Evolutionary conservation across 2,329 filamentous ascomycete genomes (phyloP).

Genomic region (Aspergillus ibericus): DNA sequence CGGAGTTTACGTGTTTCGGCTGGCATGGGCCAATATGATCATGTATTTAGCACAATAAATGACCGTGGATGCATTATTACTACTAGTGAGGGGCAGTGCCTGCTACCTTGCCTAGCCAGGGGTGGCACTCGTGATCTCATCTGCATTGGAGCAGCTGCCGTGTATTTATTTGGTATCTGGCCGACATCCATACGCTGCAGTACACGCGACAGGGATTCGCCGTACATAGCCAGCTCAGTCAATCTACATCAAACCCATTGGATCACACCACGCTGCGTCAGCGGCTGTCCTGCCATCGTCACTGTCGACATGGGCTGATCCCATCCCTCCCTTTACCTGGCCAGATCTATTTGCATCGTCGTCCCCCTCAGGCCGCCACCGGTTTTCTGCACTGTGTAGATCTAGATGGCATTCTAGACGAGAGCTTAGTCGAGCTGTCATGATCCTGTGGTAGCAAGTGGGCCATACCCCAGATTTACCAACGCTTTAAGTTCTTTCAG

Average conservation of each 20-base stretch:
- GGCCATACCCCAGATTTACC: not conserved
- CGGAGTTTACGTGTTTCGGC: not conserved
- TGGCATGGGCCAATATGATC: not conserved
- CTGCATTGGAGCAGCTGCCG: not conserved
- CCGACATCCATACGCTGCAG: not conserved
- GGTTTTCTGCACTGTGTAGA: too few species aligned
- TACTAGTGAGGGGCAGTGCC: not conserved
- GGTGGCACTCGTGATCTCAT: slow-evolving; percentile 1
- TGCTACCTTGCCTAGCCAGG: not conserved
- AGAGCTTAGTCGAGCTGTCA: not conserved
- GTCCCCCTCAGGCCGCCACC: not conserved
- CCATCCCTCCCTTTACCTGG: not conserved
- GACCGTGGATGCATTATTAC: not conserved
- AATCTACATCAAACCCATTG: slow-evolving; percentile 1
- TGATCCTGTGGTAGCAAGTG: not conserved
- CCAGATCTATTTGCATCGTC: not conserved
- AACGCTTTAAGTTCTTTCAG: not conserved
- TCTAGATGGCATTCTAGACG: not conserved
- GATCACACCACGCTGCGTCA: not conserved
- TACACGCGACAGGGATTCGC: slow-evolving; percentile 1
- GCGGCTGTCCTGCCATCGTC: not conserved
- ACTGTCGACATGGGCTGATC: not conserved
- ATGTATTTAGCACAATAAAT: not conserved
- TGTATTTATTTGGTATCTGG: not conserved
- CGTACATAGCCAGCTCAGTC: not conserved